A percentile compares a stretch with the other conserved stretches of the same genome.
Evolutionary conservation across 192 early-diverging fungal species (phyloP).

Genomic region (Entomortierella lignicola): DNA sequence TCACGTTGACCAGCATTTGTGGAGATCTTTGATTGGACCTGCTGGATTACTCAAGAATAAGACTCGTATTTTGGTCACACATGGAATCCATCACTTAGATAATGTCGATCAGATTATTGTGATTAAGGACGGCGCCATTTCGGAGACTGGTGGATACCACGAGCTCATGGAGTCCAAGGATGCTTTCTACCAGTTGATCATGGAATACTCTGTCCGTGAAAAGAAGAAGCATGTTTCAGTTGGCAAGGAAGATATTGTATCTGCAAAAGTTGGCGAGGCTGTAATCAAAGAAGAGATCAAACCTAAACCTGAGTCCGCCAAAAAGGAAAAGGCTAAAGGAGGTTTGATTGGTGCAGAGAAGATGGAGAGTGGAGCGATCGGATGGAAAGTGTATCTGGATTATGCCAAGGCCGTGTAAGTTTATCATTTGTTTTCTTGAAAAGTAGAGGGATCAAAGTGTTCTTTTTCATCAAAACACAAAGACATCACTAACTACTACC

Average conservation of each 20-base stretch:
- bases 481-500: background rate
- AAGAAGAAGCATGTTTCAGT: conserved; percentile 28
- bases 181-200: conserved; percentile 74
- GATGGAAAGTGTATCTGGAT: conserved; percentile 77
- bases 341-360: conserved; percentile 83
- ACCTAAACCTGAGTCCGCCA: conserved; percentile 16
- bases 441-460: too few species aligned
- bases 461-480: too few species aligned
- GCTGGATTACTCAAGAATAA: conserved; percentile 83
- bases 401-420: conserved; percentile 82
- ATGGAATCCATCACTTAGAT: conserved; percentile 81
- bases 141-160: conserved; percentile 73
- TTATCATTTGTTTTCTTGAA: too few species aligned
- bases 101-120: conserved; percentile 74
- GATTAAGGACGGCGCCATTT: conserved; percentile 76
- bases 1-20: conserved; percentile 76
- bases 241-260: background rate
- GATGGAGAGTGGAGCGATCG: conserved; percentile 81
- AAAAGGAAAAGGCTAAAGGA: conserved; percentile 16
- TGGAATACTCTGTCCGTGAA: conserved; percentile 70
- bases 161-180: conserved; percentile 71
- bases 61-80: conserved; percentile 84
- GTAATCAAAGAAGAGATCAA: background rate
- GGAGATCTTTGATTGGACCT: conserved; percentile 87
- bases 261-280: background rate